Evolutionary conservation across 2,329 filamentous ascomycete genomes (phyloP).

Genomic region (Xylaria sp.): DNA sequence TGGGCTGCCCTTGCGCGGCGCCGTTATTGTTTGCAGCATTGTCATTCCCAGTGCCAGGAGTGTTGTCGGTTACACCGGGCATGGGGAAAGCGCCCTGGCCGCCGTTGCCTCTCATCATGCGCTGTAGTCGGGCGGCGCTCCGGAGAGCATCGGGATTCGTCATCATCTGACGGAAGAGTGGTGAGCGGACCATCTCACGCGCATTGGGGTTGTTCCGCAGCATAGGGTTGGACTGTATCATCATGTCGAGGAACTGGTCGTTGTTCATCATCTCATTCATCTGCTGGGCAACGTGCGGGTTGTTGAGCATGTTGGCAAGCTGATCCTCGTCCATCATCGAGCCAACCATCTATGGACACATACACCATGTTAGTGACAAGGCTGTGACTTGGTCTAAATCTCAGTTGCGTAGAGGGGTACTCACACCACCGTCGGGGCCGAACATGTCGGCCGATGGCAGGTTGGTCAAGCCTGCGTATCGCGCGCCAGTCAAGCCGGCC

Average conservation of each 20-base stretch:
- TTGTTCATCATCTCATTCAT: slow-evolving; percentile 97
- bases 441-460: slow-evolving; percentile 90
- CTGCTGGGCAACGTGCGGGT: slow-evolving; percentile 85
- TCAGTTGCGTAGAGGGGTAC: slow-evolving; percentile 52
- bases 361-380: slow-evolving; percentile 11
- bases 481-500: slow-evolving; percentile 88
- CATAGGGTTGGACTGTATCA: slow-evolving; percentile 87
- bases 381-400: background rate
- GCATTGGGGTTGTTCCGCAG: slow-evolving; percentile 67
- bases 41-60: slow-evolving; percentile 61
- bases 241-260: slow-evolving; percentile 92
- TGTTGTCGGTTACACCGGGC: slow-evolving; percentile 90
- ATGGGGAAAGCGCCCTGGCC: slow-evolving; percentile 78
- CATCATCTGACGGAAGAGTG: slow-evolving; percentile 90
- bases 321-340: slow-evolving; percentile 81
- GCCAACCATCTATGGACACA: slow-evolving; percentile 79
- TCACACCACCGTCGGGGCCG: slow-evolving; percentile 91
- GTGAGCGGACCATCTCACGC: slow-evolving; percentile 87
- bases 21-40: slow-evolving; percentile 52
- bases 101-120: slow-evolving; percentile 70
- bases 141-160: slow-evolving; percentile 88
- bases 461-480: slow-evolving; percentile 91
- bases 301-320: slow-evolving; percentile 85
- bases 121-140: slow-evolving; percentile 84
- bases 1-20: slow-evolving; percentile 44